Conservation (phyloP, 257 asterid species). For the Apocynum venetum region DNA sequence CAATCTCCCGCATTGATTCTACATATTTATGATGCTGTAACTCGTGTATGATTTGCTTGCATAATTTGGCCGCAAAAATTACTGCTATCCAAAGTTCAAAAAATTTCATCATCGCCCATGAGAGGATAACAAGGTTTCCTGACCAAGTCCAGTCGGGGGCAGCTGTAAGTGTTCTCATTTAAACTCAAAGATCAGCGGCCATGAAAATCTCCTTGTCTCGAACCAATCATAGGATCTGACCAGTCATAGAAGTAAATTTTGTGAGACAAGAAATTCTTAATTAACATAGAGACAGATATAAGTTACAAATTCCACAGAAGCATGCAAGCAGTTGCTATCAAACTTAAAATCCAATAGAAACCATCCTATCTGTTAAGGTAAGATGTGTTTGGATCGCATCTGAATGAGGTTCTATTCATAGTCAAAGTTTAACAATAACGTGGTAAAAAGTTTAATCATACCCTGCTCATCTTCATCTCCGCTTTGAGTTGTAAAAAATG, state of each 20-base stretch:
- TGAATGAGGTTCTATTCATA: background rate
- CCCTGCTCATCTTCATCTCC: slow-evolving; percentile 84
- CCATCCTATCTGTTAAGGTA: background rate
- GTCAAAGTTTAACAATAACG: background rate
- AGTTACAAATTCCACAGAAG: background rate
- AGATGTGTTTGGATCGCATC: background rate
- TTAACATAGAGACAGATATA: background rate
- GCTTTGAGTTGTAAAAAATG: slow-evolving; percentile 82
- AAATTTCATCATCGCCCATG: background rate
- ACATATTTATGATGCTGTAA: background rate
- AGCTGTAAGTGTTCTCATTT: background rate
- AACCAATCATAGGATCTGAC: slow-evolving; percentile 17
- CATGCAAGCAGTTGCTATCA: background rate
- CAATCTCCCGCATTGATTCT: background rate
- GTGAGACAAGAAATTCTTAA: background rate
- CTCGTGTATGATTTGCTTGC: background rate
- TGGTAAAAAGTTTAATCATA: slow-evolving; percentile 31
- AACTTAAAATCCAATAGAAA: background rate
- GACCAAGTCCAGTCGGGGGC: background rate
- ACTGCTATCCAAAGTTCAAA: background rate
- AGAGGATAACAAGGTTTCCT: background rate
- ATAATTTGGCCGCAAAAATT: background rate
- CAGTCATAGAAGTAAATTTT: background rate
- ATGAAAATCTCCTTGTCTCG: slow-evolving; percentile 14
- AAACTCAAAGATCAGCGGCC: slow-evolving; percentile 13